Conservation (phyloP, 176 grass and related monocot species). For the Carex kokanica region DNA sequence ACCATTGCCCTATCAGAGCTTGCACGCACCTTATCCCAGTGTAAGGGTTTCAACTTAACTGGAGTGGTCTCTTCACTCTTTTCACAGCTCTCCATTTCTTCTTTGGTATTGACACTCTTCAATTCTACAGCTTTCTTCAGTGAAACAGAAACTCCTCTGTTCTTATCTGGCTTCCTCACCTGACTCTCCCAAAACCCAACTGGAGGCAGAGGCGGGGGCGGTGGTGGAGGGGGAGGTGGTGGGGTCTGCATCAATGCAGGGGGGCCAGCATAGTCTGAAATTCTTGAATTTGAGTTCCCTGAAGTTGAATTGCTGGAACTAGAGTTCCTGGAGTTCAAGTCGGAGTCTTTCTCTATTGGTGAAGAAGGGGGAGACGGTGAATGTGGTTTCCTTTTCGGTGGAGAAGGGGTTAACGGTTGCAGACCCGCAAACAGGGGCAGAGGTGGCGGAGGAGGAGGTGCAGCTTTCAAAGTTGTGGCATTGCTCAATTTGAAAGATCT, state of each 20-base stretch:
- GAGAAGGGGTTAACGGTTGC: conserved; percentile 57
- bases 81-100: conserved; percentile 34
- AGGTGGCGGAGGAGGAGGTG: conserved; percentile 46
- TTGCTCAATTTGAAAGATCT: conserved; percentile 70
- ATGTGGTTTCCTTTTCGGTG: conserved; percentile 69
- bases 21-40: conserved; percentile 98
- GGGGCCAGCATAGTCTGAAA: background rate
- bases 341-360: conserved; percentile 47
- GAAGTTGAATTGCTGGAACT: conserved; percentile 39
- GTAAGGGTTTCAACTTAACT: conserved; percentile 90
- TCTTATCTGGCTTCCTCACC: conserved; percentile 67
- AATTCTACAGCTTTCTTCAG: conserved; percentile 38
- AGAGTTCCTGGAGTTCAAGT: conserved; percentile 43
- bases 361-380: conserved; percentile 75
- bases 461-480: conserved; percentile 21
- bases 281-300: conserved; percentile 29
- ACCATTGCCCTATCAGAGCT: conserved; percentile 98
- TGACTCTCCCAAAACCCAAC: conserved; percentile 92
- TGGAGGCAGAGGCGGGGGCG: conserved; percentile 60
- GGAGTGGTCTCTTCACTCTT: conserved; percentile 77
- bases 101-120: conserved; percentile 38
- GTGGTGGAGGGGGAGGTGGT: conserved; percentile 47
- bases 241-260: conserved; percentile 9
- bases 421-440: conserved; percentile 52
- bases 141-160: conserved; percentile 39